Evolutionary conservation across 345 rosid genomes (phyloP).

Genomic region (Gossypium stocksii): DNA sequence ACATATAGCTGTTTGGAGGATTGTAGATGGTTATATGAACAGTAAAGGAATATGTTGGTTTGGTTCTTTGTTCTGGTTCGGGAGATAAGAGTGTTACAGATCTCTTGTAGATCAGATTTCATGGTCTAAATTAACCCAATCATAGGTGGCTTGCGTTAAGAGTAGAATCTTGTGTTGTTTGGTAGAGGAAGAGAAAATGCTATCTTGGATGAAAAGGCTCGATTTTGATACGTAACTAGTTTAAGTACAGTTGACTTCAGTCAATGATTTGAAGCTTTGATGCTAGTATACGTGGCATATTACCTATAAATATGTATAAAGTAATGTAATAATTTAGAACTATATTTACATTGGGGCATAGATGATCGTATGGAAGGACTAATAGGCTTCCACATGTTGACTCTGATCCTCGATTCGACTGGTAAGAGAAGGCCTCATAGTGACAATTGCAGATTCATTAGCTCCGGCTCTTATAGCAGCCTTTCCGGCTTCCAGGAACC

Average conservation of each 20-base stretch:
- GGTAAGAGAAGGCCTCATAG: slow-evolving; percentile 88
- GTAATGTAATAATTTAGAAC: not conserved
- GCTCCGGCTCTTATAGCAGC: slow-evolving; percentile 94
- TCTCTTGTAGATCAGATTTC: not conserved
- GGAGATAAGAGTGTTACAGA: not conserved
- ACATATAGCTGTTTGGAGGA: not conserved
- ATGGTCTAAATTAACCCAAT: not conserved
- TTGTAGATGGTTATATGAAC: not conserved
- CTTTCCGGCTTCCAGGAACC: slow-evolving; percentile 90
- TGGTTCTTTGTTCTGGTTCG: not conserved
- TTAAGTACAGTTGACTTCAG: not conserved
- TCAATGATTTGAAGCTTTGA: not conserved
- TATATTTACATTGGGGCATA: slow-evolving; percentile 8
- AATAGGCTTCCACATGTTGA: slow-evolving; percentile 18
- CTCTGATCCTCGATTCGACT: slow-evolving; percentile 29
- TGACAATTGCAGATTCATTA: slow-evolving; percentile 78
- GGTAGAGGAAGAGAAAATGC: not conserved
- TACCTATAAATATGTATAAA: slow-evolving; percentile 10
- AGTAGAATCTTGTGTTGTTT: not conserved
- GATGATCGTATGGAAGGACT: not conserved
- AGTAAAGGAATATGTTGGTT: not conserved
- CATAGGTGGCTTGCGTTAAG: not conserved
- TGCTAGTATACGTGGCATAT: not conserved
- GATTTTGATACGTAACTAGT: not conserved
- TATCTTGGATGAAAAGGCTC: not conserved